These are phyloP conservation scores for Melaleuca alternifolia DNA, from an alignment of 345 rosid species.

Conservation along the genomic window DNA sequence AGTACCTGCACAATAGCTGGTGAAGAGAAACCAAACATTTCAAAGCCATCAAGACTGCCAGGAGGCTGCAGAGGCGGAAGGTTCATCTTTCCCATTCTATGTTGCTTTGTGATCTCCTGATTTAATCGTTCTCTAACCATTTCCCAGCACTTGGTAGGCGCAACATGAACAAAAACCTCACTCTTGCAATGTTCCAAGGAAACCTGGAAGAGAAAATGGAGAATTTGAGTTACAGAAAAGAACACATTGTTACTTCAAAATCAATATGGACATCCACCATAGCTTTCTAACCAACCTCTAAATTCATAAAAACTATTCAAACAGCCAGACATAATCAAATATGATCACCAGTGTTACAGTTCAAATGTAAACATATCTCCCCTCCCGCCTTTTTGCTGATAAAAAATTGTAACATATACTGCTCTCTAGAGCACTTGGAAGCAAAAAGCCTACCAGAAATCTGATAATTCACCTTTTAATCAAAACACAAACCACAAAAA, in stretches of 20 bases:
- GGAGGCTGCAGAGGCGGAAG: constrained; percentile 95
- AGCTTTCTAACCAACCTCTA: not conserved
- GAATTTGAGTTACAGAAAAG: not conserved
- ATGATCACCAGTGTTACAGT: not conserved
- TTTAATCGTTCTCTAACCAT: constrained; percentile 94
- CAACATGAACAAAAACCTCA: constrained; percentile 80
- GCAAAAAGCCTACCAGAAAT: not conserved
- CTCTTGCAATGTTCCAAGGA: constrained; percentile 59
- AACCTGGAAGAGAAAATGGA: constrained; percentile 36
- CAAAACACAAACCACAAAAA: not conserved
- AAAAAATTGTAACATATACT: not conserved
- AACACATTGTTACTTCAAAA: not conserved
- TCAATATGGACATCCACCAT: not conserved
- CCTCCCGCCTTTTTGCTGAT: not conserved
- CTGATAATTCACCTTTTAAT: not conserved
- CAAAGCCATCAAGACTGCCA: constrained; percentile 94
- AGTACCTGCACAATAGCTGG: constrained; percentile 91
- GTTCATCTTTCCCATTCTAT: constrained; percentile 58
- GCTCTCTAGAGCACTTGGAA: not conserved
- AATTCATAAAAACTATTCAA: not conserved
- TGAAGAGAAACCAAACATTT: constrained; percentile 93
- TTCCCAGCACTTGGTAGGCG: constrained; percentile 95
- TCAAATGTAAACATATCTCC: not conserved
- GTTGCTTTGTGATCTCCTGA: constrained; percentile 82
- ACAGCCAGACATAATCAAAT: not conserved